Base-by-base conservation (phyloP, 805 yeast species). In the Lachancea quebecensis region DNA sequence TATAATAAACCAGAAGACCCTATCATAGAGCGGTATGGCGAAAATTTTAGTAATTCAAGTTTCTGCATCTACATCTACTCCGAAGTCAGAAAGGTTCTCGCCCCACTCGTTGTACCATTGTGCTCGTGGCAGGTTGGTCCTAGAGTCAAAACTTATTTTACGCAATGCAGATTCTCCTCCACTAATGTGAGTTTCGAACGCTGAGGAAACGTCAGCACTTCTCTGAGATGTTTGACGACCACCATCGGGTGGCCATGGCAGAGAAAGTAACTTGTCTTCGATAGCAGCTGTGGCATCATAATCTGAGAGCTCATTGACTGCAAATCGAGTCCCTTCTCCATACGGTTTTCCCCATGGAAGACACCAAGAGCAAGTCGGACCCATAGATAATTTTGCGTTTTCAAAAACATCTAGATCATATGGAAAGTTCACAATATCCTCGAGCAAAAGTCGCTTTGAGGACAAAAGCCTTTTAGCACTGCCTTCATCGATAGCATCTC, bases 191-290 rank as follows among this genome's bases (percentile, higher is more conserved):
- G 52, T 44, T 36, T 58, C 61, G 7, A 59, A 44, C 2, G 34
- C 28, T 10, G 47, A 36, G 7, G 21, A 37, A 10, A 35, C 40
- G 10, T 30, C 18, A 8, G 21, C 29, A 42, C 39, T 33, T 64
- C 72, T 41, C 67, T 72, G 53, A 73, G 70, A 15, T 16, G 39
- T 35, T 3, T 45, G 56, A 27, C 54, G 54, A 0, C 81, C 81
- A 5, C 87, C 89, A 65, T 88, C 95, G 1, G 96, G 95, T 1
- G 99, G 99, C 95, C 97, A 91, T 2, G 96, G 93, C 34, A 83
- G 66, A 1, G 78, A 75, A 42, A 82, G 64, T 48, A 84, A 75
- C 54, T 82, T 85, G 45, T 75, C 77, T 18, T 70, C 76, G 3
- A 50, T 32, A 12, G 46, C 32, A 1, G 56, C 41, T 25, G 45